Conservation (phyloP, 2,329 filamentous ascomycete genomes). For the Lecanoromycetidae sp. region DNA sequence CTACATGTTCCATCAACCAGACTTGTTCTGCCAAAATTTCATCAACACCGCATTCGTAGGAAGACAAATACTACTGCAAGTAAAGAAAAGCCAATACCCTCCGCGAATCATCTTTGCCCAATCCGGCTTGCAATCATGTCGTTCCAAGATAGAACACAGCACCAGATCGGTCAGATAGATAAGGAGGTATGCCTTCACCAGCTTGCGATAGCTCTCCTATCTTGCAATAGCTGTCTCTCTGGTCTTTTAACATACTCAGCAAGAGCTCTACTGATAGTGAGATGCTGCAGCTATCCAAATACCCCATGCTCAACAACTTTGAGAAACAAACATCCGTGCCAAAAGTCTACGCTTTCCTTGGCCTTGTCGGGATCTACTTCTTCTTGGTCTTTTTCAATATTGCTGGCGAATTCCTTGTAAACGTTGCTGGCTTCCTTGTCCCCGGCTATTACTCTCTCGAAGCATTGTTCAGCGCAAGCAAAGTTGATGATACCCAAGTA, state of each 20-base stretch:
- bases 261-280: not conserved
- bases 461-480: slow-evolving; percentile 49
- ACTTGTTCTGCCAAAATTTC: too few species aligned
- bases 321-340: slow-evolving; percentile 57
- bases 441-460: slow-evolving; percentile 56
- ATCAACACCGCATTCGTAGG: too few species aligned
- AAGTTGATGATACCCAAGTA: slow-evolving; percentile 54
- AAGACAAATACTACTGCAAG: too few species aligned
- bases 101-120: not conserved
- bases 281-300: slow-evolving; percentile 49
- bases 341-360: slow-evolving; percentile 56
- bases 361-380: slow-evolving; percentile 53
- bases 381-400: slow-evolving; percentile 64
- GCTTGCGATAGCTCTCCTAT: not conserved
- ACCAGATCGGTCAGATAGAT: slow-evolving; percentile 55
- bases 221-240: not conserved
- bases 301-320: slow-evolving; percentile 54
- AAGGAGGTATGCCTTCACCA: slow-evolving; percentile 44
- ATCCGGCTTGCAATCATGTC: slow-evolving; percentile 22
- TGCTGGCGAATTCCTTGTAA: slow-evolving; percentile 55
- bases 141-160: slow-evolving; percentile 51
- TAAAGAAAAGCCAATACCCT: too few species aligned
- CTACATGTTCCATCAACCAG: not conserved
- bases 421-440: slow-evolving; percentile 53
- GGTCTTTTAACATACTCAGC: not conserved